Conservation (phyloP, 108 stramenopile genomes). For the Epithemia pelagica region DNA sequence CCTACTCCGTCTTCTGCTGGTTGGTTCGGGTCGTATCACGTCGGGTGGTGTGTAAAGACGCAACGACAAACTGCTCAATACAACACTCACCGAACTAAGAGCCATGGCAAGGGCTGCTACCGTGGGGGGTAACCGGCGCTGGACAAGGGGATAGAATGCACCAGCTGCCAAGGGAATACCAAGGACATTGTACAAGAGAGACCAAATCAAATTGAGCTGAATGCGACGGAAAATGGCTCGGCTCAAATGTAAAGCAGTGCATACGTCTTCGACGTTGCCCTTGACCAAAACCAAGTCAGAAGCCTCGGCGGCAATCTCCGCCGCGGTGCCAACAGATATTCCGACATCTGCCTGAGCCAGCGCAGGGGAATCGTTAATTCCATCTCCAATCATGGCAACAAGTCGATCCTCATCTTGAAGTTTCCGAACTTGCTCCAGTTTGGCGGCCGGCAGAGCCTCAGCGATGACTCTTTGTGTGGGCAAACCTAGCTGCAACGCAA, state of each 20-base stretch:
- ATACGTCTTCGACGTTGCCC: slow-evolving; percentile 79
- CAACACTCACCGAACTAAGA: slow-evolving; percentile 85
- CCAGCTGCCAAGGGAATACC: slow-evolving; percentile 96
- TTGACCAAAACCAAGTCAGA: slow-evolving; percentile 92
- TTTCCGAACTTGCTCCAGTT: slow-evolving; percentile 55
- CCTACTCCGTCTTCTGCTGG: not conserved
- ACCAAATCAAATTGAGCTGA: slow-evolving; percentile 48
- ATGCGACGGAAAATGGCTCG: slow-evolving; percentile 87
- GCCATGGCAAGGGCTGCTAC: slow-evolving; percentile 94
- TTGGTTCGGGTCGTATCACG: not conserved
- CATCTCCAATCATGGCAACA: slow-evolving; percentile 97
- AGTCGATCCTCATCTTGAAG: slow-evolving; percentile 60
- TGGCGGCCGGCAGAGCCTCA: slow-evolving; percentile 82
- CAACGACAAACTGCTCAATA: slow-evolving; percentile 66
- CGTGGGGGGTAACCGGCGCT: slow-evolving; percentile 79
- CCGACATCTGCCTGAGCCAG: slow-evolving; percentile 93
- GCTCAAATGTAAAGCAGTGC: slow-evolving; percentile 84
- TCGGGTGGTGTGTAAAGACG: slow-evolving; percentile 61
- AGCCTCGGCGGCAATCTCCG: slow-evolving; percentile 94
- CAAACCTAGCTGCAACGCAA: slow-evolving; percentile 76
- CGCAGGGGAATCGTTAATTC: slow-evolving; percentile 95
- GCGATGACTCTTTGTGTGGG: slow-evolving; percentile 62
- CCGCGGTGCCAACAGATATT: slow-evolving; percentile 93
- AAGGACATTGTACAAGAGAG: slow-evolving; percentile 91
- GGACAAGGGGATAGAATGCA: slow-evolving; percentile 81